Conservation (phyloP, 208 protist species). For the Histomonas meleagridis region DNA sequence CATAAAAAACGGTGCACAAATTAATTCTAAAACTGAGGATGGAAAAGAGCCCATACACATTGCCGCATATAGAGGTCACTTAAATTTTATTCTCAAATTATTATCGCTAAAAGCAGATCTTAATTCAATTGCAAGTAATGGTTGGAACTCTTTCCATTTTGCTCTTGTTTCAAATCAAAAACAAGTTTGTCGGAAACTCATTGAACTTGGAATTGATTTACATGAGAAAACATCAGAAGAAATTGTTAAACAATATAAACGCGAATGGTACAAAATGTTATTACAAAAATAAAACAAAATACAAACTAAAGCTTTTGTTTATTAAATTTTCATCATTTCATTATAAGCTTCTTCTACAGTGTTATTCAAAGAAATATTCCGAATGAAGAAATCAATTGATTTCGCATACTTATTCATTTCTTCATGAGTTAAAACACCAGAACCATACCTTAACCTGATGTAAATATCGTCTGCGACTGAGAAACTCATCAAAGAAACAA, state of each 20-base stretch:
- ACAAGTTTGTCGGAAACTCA: not conserved
- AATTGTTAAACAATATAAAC: not conserved
- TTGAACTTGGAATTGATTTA: not conserved
- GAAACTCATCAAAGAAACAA: no score
- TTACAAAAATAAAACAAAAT: not conserved
- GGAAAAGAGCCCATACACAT: conserved; percentile 34
- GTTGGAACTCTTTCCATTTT: not conserved
- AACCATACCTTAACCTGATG: no score
- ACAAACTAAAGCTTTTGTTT: not conserved
- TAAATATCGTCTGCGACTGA: no score
- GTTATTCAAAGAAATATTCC: no score
- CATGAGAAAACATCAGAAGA: not conserved
- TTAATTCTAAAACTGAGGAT: conserved; percentile 31
- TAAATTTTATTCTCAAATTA: not conserved
- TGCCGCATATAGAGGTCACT: conserved; percentile 2
- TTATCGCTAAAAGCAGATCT: not conserved
- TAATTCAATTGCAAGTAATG: not conserved
- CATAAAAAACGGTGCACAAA: not conserved
- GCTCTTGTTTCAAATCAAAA: not conserved
- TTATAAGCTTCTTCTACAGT: no score
- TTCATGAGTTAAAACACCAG: no score
- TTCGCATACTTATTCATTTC: no score
- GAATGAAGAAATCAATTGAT: no score
- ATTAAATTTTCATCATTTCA: not conserved
- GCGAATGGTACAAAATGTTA: not conserved